Evolutionary conservation across 306 rosid species (phyloP), one percentile per base, ranked within the genome.

Genomic region (Ormosia semicastrata): DNA sequence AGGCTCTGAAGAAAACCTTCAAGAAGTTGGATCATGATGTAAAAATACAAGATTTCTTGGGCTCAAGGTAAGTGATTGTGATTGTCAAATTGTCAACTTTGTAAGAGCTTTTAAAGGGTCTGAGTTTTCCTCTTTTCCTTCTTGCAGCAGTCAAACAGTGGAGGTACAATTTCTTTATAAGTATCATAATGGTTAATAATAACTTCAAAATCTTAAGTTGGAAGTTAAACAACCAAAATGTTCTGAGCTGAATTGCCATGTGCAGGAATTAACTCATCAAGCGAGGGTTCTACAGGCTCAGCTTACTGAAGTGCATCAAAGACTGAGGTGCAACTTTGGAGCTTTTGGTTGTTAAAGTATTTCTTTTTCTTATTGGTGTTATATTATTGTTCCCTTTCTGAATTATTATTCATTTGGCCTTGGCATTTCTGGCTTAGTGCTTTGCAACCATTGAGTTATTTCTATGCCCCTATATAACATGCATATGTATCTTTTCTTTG

Each of bases 271-370:
- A 81, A 84, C 75, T 52, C 86, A 76, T 81, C 88, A 87, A 60
- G 80, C 75, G 49, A 83, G 85, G 79, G 66, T 70, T 40, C 79
- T 88, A 84, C 93, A 93, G 82, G 56, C 83, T 64, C 91, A 87
- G 54, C 79, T 91, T 17, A 36, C 89, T 47, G 93, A 86, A 81
- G 65, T 81, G 32, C 92, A 91, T 50, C 91, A 84, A 86, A 89
- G 93, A 88, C 89, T 93, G 90, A 93, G 97, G 97, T 93, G 93
- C 90, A 88, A 78, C 90, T 88, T 87, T 73, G 88, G 89, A 86
- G 89, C 85, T 84, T 84, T 93, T 89, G 83, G 73, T 91, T 87
- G 79, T 89, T 86, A 84, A 85, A 87, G 85, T 89, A 85, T 88
- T 87, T 81, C 87, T 40, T 88, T 89, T 89, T 83, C 73, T 85